Conservation (phyloP, 805 yeast genomes). For the Osmozyma mogii region DNA sequence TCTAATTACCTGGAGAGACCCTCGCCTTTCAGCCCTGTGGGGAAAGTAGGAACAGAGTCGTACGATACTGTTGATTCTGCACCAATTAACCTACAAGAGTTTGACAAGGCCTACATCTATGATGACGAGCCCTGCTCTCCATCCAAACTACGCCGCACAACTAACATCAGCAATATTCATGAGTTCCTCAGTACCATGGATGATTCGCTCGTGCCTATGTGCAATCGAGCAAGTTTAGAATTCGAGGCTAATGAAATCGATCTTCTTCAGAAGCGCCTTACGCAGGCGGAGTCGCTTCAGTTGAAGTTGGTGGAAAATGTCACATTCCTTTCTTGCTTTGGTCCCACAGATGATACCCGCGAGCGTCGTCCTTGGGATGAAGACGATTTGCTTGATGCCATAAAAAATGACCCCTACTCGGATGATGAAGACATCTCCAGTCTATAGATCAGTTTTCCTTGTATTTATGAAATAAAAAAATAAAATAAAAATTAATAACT, state of each 20-base stretch:
- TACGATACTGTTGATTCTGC: background rate
- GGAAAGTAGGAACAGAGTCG: background rate
- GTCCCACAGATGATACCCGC: too few species aligned
- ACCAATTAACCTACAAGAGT: background rate
- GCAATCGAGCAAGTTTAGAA: constrained; percentile 10
- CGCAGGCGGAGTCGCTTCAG: constrained; percentile 3
- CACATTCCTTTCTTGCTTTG: constrained; percentile 10
- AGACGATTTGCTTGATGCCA: too few species aligned
- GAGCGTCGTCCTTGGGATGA: too few species aligned
- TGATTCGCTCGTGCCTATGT: constrained; percentile 6
- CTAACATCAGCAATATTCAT: constrained; percentile 7
- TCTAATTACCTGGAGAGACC: too few species aligned
- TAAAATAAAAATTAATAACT: too few species aligned
- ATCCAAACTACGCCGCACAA: constrained; percentile 9
- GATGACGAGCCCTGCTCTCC: constrained; percentile 3
- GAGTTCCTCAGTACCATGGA: constrained; percentile 3
- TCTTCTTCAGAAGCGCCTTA: constrained; percentile 1
- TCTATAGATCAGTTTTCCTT: too few species aligned
- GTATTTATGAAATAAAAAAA: too few species aligned
- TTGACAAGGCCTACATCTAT: constrained; percentile 5
- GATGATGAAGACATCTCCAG: too few species aligned
- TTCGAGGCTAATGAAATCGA: constrained; percentile 10
- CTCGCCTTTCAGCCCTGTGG: background rate
- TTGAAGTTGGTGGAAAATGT: constrained; percentile 11
- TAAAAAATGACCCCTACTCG: too few species aligned